A percentile compares a stretch with the other conserved stretches of the same genome.
Evolutionary conservation across 2,329 filamentous ascomycete species (phyloP).

Genomic region (Colletotrichum sp.): DNA sequence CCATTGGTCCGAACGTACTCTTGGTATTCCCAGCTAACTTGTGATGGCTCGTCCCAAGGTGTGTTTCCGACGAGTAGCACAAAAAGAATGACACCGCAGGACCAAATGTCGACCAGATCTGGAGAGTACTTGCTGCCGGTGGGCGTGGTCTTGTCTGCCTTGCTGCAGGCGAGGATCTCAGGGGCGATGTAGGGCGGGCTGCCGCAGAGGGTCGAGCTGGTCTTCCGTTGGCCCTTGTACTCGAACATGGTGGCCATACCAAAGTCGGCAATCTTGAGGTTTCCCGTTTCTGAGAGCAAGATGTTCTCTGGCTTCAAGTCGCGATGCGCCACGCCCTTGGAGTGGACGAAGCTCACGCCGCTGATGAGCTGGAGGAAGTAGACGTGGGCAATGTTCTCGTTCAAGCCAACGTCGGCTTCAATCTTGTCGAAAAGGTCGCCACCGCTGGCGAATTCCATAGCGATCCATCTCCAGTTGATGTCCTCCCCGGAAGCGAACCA

Average conservation of each 20-base stretch:
- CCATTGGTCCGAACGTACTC: conserved; percentile 84
- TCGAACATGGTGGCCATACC: conserved; percentile 93
- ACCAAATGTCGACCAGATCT: conserved; percentile 93
- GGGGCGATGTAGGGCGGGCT: conserved; percentile 97
- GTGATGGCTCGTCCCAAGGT: conserved; percentile 93
- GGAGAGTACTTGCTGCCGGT: conserved; percentile 70
- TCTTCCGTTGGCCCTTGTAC: conserved; percentile 82
- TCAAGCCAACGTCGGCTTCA: conserved; percentile 94
- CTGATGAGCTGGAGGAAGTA: conserved; percentile 93
- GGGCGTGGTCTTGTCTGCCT: conserved; percentile 46
- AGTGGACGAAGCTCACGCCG: conserved; percentile 94
- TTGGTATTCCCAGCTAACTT: conserved; percentile 86
- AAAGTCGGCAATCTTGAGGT: conserved; percentile 95
- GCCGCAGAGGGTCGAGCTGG: conserved; percentile 88
- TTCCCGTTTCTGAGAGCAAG: conserved; percentile 80
- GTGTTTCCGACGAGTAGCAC: conserved; percentile 95
- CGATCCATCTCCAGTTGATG: conserved; percentile 90
- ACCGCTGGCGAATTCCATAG: conserved; percentile 95
- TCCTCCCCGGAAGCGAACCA: conserved; percentile 92
- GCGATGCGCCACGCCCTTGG: conserved; percentile 91
- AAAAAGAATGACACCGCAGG: conserved; percentile 96
- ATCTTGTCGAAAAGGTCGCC: conserved; percentile 99
- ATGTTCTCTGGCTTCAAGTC: conserved; percentile 97
- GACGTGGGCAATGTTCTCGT: conserved; percentile 91
- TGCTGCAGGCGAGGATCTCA: conserved; percentile 73